phyloP scores from a whole-genome alignment of 441 rosid species.

The Hura crepitans region DNA sequence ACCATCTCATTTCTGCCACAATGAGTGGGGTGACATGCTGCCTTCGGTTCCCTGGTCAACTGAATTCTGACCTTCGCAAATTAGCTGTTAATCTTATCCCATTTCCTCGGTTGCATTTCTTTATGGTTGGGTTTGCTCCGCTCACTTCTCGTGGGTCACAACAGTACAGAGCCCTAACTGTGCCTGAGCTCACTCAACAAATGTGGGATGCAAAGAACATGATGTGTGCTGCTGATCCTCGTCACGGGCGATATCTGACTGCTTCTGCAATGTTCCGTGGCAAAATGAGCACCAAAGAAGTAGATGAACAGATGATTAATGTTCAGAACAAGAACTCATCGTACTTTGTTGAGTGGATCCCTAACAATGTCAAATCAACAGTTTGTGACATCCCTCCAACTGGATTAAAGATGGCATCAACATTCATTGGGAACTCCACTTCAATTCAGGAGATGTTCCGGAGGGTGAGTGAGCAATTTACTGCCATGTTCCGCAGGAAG shows the following conservation, averaged over 20 bases:
- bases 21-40: constrained; percentile 64
- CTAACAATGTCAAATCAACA: constrained; percentile 48
- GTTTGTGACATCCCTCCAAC: constrained; percentile 55
- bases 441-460: constrained; percentile 55
- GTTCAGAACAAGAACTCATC: constrained; percentile 57
- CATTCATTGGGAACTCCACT: constrained; percentile 49
- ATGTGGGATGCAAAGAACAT: constrained; percentile 63
- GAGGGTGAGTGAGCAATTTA: constrained; percentile 54
- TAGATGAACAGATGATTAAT: constrained; percentile 51
- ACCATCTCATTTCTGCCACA: constrained; percentile 56
- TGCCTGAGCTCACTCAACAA: constrained; percentile 57
- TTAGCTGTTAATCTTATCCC: constrained; percentile 58
- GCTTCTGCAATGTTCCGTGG: constrained; percentile 58
- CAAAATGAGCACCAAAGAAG: constrained; percentile 58
- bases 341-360: constrained; percentile 55
- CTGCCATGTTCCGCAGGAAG: constrained; percentile 58
- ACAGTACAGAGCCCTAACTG: constrained; percentile 57
- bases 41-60: constrained; percentile 58
- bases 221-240: constrained; percentile 63
- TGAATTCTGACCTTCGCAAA: constrained; percentile 52
- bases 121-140: constrained; percentile 61
- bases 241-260: constrained; percentile 51
- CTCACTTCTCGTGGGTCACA: constrained; percentile 55
- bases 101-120: constrained; percentile 55
- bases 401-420: constrained; percentile 50